Conservation (phyloP, 169 alveolate species). For the Cryptosporidium baileyi region DNA sequence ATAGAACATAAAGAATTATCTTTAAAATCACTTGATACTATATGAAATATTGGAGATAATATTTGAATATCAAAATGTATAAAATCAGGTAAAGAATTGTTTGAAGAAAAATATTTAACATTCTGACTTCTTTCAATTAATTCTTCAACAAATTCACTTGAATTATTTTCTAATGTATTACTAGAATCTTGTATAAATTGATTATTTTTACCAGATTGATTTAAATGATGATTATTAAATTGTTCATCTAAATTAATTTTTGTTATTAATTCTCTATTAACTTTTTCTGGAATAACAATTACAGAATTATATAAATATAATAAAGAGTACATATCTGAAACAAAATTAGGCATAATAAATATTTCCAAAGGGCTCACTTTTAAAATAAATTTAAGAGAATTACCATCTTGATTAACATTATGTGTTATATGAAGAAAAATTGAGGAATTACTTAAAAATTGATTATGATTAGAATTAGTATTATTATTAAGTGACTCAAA, state of each 20-base stretch:
- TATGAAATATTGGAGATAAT: slow-evolving; percentile 49
- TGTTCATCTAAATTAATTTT: background rate
- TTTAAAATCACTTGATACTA: slow-evolving; percentile 3
- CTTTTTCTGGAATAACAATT: slow-evolving; percentile 21
- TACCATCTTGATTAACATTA: slow-evolving; percentile 41
- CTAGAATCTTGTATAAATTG: background rate
- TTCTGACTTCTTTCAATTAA: slow-evolving; percentile 25
- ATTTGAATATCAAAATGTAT: slow-evolving; percentile 59
- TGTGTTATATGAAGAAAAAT: slow-evolving; percentile 26
- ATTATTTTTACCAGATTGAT: background rate
- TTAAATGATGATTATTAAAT: background rate
- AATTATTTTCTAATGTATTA: background rate
- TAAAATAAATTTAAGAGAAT: slow-evolving; percentile 30
- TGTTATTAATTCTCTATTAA: background rate
- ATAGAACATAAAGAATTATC: slow-evolving; percentile 10
- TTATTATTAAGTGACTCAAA: background rate
- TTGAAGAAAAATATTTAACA: slow-evolving; percentile 38
- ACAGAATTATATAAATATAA: slow-evolving; percentile 32
- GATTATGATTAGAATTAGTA: background rate
- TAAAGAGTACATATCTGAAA: slow-evolving; percentile 24
- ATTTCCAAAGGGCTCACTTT: slow-evolving; percentile 51
- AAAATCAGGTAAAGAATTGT: slow-evolving; percentile 50
- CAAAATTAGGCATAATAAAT: slow-evolving; percentile 33
- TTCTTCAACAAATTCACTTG: slow-evolving; percentile 38
- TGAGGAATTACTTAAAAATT: background rate